phyloP scores from a whole-genome alignment of 2,329 filamentous ascomycete species.

The Phialophora expanda region DNA sequence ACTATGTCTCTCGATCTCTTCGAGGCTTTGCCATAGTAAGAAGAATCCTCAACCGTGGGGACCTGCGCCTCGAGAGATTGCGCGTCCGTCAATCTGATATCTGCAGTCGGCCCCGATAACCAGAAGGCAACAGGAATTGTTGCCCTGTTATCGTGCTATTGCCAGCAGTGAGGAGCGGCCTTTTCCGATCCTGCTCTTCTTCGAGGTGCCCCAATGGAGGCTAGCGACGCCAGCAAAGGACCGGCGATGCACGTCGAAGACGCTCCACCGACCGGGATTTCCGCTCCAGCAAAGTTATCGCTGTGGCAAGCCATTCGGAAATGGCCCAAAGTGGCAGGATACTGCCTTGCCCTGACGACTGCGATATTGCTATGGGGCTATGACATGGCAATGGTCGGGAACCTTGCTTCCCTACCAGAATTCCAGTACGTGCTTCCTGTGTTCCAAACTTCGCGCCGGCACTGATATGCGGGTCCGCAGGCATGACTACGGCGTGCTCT shows the following conservation, averaged over 20 bases:
- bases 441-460: neutral
- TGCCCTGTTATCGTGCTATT: neutral
- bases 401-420: constrained; percentile 41
- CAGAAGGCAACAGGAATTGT: neutral
- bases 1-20: neutral
- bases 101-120: neutral
- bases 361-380: constrained; percentile 44
- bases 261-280: neutral
- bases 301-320: constrained; percentile 23
- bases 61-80: constrained; percentile 4
- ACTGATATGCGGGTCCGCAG: constrained; percentile 1
- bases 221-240: neutral
- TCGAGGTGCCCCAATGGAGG: neutral
- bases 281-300: constrained; percentile 3
- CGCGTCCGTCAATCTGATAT: neutral
- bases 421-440: constrained; percentile 36
- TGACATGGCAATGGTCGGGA: constrained; percentile 43
- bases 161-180: neutral
- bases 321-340: constrained; percentile 31
- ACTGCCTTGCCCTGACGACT: constrained; percentile 25
- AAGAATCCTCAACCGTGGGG: neutral
- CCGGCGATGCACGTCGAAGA: constrained; percentile 6
- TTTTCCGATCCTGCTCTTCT: neutral
- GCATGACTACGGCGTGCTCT: constrained; percentile 45
- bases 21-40: neutral